Conservation (phyloP, 257 asterid species). For the Haberlea rhodopensis region DNA sequence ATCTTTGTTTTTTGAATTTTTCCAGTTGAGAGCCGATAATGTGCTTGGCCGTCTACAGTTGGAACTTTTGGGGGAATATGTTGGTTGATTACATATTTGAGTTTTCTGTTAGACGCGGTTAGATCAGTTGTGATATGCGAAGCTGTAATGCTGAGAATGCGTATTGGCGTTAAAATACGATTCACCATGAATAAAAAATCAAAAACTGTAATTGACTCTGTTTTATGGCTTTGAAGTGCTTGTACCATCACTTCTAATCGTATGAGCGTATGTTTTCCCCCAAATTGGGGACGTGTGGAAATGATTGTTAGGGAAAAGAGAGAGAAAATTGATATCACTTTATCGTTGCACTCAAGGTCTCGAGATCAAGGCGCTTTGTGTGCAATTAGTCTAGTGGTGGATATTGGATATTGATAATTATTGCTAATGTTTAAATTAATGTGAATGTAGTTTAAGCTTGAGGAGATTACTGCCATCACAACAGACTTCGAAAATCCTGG, state of each 20-base stretch:
- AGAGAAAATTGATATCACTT: background rate
- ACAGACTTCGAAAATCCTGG: conserved; percentile 61
- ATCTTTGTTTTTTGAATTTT: background rate
- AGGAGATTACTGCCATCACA: conserved; percentile 51
- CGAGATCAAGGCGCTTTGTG: background rate
- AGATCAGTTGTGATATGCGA: no score
- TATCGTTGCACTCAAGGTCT: background rate
- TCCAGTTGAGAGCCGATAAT: background rate
- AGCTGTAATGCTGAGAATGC: background rate
- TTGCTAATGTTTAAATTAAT: background rate
- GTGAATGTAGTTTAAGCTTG: conserved; percentile 50
- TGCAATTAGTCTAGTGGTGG: background rate
- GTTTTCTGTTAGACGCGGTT: no score
- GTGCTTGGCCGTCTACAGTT: background rate
- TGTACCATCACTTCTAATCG: no score
- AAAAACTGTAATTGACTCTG: background rate
- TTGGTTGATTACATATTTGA: no score
- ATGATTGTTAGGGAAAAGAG: no score
- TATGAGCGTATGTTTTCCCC: no score
- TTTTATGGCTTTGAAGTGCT: no score
- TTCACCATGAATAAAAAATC: background rate
- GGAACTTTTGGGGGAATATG: background rate
- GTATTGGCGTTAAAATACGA: background rate
- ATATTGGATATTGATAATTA: conserved; percentile 2
- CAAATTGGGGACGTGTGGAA: no score